Base-by-base conservation (phyloP, 2,329 filamentous ascomycete genomes). In the Trichophyton simii region DNA sequence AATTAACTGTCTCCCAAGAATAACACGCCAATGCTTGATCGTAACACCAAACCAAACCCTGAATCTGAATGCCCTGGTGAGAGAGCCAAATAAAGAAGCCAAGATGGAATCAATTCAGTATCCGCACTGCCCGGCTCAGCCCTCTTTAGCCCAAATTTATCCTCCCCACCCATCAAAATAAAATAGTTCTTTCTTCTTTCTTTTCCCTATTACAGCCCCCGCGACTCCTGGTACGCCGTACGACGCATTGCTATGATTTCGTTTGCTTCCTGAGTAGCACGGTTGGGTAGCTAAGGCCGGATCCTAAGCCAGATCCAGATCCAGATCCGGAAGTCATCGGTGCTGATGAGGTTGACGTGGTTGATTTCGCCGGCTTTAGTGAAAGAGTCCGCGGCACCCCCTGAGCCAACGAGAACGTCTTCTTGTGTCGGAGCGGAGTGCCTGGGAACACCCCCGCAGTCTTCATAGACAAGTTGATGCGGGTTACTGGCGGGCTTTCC, bases 361-460 rank as follows among this genome's bases (percentile, higher is more conserved):
- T 18, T 36, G 50, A 6, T 15, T 55, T 55, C 31, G 50, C 3
- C 31, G 50, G 28, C 18, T 55, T 55, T n/a, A 55, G 25, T 7
- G 50, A 34, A n/a, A 55, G 50, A 18, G 50, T 55, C 1, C 50
- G 50, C 13, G 50, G 50, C 18, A 55, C 50, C 15, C 25, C 20
- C 50, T 55, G 50, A 6, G 28, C 50, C 50, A 55, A 36, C 50
- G 50, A 34, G 31, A 55, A 55, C 11, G 57, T 34, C 57, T 42
- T 46, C 57, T 58, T 58, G 11, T 46, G 36, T 31, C 57, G 57
- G 31, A 58, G 36, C 11, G 57, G 57, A 18, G 57, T 58, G 13
- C 34, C 38, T 1, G 57, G 57, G 41, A 58, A 44, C 41, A 36
- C 38, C 4, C n/a, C 38, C 7, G 57, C 20, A 3, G 57, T 9